A percentile compares a stretch with the other conserved stretches of the same genome.
Conservation (phyloP, 352 stramenopile genomes). For the Phytopythium cucurbitacearum region DNA sequence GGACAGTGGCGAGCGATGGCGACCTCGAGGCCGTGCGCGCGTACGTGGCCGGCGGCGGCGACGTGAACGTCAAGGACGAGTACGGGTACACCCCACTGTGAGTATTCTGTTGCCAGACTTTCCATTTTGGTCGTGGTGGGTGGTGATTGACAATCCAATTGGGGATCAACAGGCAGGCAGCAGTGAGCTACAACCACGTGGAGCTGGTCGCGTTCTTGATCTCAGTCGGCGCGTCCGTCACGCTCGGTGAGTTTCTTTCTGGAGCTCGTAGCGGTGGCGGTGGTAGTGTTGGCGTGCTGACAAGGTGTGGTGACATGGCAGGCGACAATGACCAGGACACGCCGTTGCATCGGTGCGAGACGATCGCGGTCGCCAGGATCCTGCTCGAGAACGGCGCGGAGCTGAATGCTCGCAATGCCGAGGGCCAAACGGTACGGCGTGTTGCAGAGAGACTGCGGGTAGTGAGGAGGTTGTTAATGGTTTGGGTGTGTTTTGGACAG, state of each 20-base stretch:
- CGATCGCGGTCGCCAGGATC: conserved; percentile 47
- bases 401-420: conserved; percentile 59
- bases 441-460: neutral
- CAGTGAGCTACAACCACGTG: conserved; percentile 66
- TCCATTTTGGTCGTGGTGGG: too few species aligned
- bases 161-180: conserved; percentile 35
- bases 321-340: conserved; percentile 65
- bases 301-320: conserved; percentile 7
- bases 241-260: conserved; percentile 21
- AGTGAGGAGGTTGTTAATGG: neutral
- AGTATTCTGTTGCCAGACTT: conserved; percentile 8
- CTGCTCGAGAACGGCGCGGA: conserved; percentile 50
- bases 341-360: conserved; percentile 60
- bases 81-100: conserved; percentile 69
- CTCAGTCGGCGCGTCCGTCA: conserved; percentile 32
- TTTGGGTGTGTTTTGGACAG: conserved; percentile 15
- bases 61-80: conserved; percentile 55
- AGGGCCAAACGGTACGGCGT: conserved; percentile 41
- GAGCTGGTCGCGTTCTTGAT: conserved; percentile 52
- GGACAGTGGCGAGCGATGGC: conserved; percentile 58
- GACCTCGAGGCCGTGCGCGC: conserved; percentile 43
- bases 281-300: neutral
- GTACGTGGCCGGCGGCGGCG: conserved; percentile 39
- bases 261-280: neutral
- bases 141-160: too few species aligned